Conservation (phyloP, 352 stramenopile species). For the Albugo candida region DNA sequence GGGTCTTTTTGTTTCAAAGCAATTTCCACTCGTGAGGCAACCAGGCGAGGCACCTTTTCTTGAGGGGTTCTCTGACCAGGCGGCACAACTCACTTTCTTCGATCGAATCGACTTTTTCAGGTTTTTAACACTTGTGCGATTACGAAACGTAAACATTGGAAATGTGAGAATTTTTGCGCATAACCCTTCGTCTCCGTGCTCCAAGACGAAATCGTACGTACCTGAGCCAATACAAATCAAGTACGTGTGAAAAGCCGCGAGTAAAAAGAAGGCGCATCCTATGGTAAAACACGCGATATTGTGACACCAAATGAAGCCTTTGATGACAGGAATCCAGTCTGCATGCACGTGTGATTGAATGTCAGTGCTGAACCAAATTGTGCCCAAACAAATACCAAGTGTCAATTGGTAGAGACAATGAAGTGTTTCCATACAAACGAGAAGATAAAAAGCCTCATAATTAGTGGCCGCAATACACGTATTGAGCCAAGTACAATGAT, state of each 20-base stretch:
- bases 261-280: slow-evolving; percentile 40
- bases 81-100: too few relatives aligned
- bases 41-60: too few relatives aligned
- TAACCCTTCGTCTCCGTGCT: slow-evolving; percentile 47
- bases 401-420: slow-evolving; percentile 41
- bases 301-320: slow-evolving; percentile 51
- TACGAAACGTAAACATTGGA: too few relatives aligned
- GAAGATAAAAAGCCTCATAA: slow-evolving; percentile 67
- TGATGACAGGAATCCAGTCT: slow-evolving; percentile 23
- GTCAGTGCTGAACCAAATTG: slow-evolving; percentile 23
- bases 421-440: slow-evolving; percentile 37
- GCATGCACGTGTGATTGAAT: slow-evolving; percentile 15
- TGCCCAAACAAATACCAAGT: slow-evolving; percentile 59
- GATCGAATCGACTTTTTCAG: too few relatives aligned
- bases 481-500: slow-evolving; percentile 79
- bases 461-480: slow-evolving; percentile 71
- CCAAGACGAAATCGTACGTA: slow-evolving; percentile 74
- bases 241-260: slow-evolving; percentile 64
- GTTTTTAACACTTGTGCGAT: too few relatives aligned
- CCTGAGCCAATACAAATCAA: slow-evolving; percentile 41
- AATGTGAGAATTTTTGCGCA: slow-evolving; percentile 60
- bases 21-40: too few relatives aligned
- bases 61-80: too few relatives aligned
- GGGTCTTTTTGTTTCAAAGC: too few relatives aligned
- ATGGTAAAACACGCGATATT: slow-evolving; percentile 39